Base-by-base conservation (phyloP, 2,329 filamentous ascomycete species). In the Metarhizium anisopliae region DNA sequence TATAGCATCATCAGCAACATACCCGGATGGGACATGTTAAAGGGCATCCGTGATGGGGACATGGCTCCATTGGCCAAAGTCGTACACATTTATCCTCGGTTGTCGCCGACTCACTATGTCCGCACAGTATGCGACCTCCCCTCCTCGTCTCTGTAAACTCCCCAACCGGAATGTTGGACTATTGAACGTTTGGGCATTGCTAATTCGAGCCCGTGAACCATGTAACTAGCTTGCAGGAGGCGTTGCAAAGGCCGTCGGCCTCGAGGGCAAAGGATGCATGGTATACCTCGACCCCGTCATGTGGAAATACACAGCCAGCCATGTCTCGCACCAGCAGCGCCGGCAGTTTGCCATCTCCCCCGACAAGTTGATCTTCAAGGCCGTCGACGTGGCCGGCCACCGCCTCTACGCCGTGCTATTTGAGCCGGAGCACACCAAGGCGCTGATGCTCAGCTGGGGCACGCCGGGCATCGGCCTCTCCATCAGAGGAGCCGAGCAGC, bases 1-100 rank as follows among this genome's bases (percentile, higher is more conserved):
- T 77, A 79, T 60, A 74, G 72, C 57, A 70, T 79, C 65, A 75
- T 77, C 53, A 66, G 71, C 54, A 75, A 79, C 60, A 36, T 71
- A 2, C 73, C 73, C 0, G 72, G 72, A 29, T 79, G 76, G 76
- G 66, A 73, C 6, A 61, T 67, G 6, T 65, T 66, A n/a, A 60
- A 69, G 49, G 62, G 62, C 4, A 59, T 79, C 38, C 71, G 75
- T 8, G 70, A 76, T 7, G 75, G 75, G 16, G 74, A 77, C 52
- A 59, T 56, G 32, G 55, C 61, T 11, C 51, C 72, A 1, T 53
- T 77, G n/a, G 50, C 63, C 38, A 64, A 53, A 18, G 49, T 79
- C 1, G 67, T 68, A 52, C 71, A 74, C 55, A 68, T 79, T 32
- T 79, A 79, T 51, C 77, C 77, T 11, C 72, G 77, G 4, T 75